phyloP scores from a whole-genome alignment of 1,284 basidiomycete genomes.

The Xerocomus minutiporus region DNA sequence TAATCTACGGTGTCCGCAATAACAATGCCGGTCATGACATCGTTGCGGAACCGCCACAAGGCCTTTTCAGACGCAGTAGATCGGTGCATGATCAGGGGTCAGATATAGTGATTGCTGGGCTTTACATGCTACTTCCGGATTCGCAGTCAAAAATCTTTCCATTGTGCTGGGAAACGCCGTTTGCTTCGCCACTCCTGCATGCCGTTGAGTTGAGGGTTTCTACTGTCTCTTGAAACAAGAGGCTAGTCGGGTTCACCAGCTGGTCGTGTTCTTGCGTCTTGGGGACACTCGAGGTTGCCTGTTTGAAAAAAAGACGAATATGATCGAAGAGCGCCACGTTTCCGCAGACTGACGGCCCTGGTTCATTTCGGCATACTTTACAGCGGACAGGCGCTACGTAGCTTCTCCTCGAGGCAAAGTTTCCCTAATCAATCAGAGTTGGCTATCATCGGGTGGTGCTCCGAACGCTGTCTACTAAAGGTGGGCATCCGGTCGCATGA shows the following conservation, averaged over 20 bases:
- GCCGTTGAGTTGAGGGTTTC: constrained; percentile 1
- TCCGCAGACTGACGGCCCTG: constrained; percentile 22
- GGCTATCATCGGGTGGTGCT: background rate
- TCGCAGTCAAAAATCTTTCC: constrained; percentile 24
- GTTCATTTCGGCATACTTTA: constrained; percentile 30
- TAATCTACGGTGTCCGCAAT: constrained; percentile 26
- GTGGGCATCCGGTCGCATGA: background rate
- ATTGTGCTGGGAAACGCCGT: constrained; percentile 24
- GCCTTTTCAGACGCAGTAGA: constrained; percentile 26
- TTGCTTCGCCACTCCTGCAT: constrained; percentile 16
- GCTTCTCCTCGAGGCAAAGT: constrained; percentile 14
- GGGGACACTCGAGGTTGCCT: background rate
- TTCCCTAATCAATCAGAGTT: constrained; percentile 18
- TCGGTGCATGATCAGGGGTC: constrained; percentile 25
- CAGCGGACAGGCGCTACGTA: constrained; percentile 13
- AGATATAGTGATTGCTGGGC: constrained; percentile 25
- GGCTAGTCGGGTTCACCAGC: constrained; percentile 2
- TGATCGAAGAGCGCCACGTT: constrained; percentile 1
- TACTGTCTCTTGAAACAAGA: constrained; percentile 2
- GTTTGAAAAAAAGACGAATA: constrained; percentile 6
- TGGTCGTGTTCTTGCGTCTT: constrained; percentile 3
- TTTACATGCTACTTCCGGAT: constrained; percentile 30
- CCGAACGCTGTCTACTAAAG: background rate
- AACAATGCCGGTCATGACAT: constrained; percentile 22
- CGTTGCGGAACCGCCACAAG: constrained; percentile 31